Conservation (phyloP, 345 rosid genomes). For the Lagerstroemia speciosa region DNA sequence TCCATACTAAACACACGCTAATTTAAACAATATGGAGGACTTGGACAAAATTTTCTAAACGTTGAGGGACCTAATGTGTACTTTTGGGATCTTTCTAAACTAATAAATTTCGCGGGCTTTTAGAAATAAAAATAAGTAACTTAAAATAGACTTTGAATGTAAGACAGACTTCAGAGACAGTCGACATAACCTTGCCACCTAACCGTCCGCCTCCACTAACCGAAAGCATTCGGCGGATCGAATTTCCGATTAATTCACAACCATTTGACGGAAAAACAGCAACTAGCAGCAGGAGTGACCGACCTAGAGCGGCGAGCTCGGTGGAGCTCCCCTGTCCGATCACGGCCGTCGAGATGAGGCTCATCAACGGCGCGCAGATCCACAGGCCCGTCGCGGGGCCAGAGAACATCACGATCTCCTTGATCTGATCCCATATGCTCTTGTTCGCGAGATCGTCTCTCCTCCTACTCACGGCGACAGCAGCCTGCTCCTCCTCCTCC, state of each 20-base stretch:
- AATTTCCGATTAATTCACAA: not conserved
- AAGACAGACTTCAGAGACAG: too few species aligned
- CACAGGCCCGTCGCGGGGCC: constrained; percentile 53
- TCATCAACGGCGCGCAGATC: constrained; percentile 49
- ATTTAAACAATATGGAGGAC: too few species aligned
- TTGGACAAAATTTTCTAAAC: too few species aligned
- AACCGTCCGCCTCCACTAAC: too few species aligned
- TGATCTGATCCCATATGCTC: constrained; percentile 41
- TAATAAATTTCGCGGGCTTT: too few species aligned
- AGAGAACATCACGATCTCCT: constrained; percentile 38
- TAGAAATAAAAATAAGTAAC: too few species aligned
- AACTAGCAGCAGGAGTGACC: not conserved
- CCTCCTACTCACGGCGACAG: constrained; percentile 2
- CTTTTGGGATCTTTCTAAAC: too few species aligned
- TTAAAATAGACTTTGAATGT: too few species aligned
- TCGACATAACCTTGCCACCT: too few species aligned
- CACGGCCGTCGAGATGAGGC: constrained; percentile 40
- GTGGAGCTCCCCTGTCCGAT: constrained; percentile 45
- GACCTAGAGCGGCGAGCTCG: constrained; percentile 57
- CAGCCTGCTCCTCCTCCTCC: constrained; percentile 9
- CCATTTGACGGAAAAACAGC: not conserved
- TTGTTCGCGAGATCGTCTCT: constrained; percentile 24
- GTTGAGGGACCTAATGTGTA: too few species aligned
- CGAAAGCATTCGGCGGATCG: too few species aligned
- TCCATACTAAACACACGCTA: too few species aligned